Base-by-base conservation (phyloP, 345 rosid species). In the Salix caprea region DNA sequence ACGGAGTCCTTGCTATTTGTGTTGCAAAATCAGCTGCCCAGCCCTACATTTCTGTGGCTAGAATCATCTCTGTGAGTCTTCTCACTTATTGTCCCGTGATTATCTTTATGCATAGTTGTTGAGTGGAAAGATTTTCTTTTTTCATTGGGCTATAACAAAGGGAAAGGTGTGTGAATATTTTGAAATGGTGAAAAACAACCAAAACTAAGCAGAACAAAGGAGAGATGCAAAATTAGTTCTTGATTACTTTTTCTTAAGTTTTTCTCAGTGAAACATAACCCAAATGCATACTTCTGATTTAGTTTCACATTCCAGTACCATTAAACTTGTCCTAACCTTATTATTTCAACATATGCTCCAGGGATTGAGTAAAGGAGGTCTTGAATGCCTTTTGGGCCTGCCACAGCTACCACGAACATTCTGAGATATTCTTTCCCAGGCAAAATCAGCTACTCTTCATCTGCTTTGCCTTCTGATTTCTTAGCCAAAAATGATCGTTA, bases 1-100 rank as follows among this genome's bases (percentile, higher is more conserved):
- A 86, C 65, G 97, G 96, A 66, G 94, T 94, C 73, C 74, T 89
- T 39, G 90, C 91, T 19, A 84, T 92, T 70, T 72, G 50, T 74
- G 81, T 87, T 77, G 78, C 85, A 32, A 89, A 83, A 81, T 67
- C 82, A 73, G 82, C 67, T 78, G 67, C 76, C 69, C 97, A 89
- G 76, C 97, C 97, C 14, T 88, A 77, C 77, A 71, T 82, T 71
- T 74, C 74, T 74, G 72, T 91, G 88, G 92, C 92, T 64, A 65
- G 77, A 73, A 74, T 89, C 82, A 74, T 92, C 72, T 84, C 86
- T 69, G 94, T 86, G 85, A 90, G 94, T 88, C 34, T 74, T 46
- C n/a, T 9, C 2, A 42, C 66, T 71, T 4, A 19, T 30, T 18
- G 37, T 11, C 28, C 66, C 0, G 26, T 56, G n/a, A 56, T 9